These are phyloP conservation scores for Maudiozyma barnettii DNA, from an alignment of 805 yeast genomes.

Conservation along the genomic window DNA sequence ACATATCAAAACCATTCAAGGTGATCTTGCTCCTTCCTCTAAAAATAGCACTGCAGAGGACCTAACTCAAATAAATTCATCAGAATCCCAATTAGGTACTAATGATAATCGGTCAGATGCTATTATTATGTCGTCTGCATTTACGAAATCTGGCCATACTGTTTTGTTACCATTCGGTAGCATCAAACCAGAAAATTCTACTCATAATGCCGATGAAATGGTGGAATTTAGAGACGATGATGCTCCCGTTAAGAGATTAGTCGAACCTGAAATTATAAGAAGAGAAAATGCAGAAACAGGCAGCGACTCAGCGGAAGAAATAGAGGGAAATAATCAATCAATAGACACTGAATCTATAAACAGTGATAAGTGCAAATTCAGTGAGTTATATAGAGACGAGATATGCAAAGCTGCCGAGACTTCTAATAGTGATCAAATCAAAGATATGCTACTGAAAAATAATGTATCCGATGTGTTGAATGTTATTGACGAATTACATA, in stretches of 20 bases:
- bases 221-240: conserved; percentile 19
- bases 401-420: conserved; percentile 24
- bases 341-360: neutral
- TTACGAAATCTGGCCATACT: conserved; percentile 23
- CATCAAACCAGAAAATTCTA: conserved; percentile 21
- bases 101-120: neutral
- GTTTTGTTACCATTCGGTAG: conserved; percentile 32
- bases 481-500: conserved; percentile 33
- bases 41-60: neutral
- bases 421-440: conserved; percentile 31
- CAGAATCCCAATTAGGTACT: conserved; percentile 1
- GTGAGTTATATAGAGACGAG: conserved; percentile 8
- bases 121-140: conserved; percentile 16
- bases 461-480: conserved; percentile 32
- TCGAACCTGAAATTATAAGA: conserved; percentile 5
- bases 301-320: neutral
- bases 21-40: neutral
- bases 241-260: conserved; percentile 1
- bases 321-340: neutral
- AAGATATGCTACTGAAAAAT: conserved; percentile 31
- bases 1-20: conserved; percentile 3
- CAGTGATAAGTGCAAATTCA: neutral
- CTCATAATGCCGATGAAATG: conserved; percentile 26
- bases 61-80: neutral
- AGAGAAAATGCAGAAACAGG: neutral